These are phyloP conservation scores for Mortierella sp. DNA, from an alignment of 371 early-diverging fungal genomes.

Conservation along the genomic window DNA sequence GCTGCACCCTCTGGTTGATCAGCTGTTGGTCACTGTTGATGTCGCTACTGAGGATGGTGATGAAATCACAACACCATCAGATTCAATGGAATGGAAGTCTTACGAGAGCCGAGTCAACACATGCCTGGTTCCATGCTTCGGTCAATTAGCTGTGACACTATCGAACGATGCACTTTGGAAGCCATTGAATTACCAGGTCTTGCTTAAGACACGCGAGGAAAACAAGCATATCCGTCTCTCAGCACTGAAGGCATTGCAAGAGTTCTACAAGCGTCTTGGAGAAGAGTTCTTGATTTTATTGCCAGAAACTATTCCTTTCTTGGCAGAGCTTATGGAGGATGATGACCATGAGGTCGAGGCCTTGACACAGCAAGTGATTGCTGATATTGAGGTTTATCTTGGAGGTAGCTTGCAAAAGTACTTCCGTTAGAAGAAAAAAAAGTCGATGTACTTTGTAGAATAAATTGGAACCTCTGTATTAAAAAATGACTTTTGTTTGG, in stretches of 20 bases:
- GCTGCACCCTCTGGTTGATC: constrained; percentile 77
- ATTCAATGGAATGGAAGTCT: constrained; percentile 35
- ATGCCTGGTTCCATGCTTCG: constrained; percentile 83
- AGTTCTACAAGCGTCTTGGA: constrained; percentile 87
- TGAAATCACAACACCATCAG: neutral
- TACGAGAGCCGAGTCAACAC: constrained; percentile 68
- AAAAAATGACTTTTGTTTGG: too few relatives aligned
- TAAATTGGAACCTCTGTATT: too few relatives aligned
- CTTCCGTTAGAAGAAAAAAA: constrained; percentile 69
- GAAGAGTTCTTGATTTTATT: constrained; percentile 93
- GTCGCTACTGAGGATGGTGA: constrained; percentile 55
- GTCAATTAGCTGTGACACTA: constrained; percentile 85
- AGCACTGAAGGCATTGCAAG: constrained; percentile 78
- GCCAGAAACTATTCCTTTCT: constrained; percentile 95
- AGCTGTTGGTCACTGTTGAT: constrained; percentile 72
- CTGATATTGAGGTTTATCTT: constrained; percentile 87
- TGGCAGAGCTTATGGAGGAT: constrained; percentile 96
- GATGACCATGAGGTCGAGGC: constrained; percentile 84
- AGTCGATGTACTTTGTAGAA: too few relatives aligned
- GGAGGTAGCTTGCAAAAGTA: constrained; percentile 90
- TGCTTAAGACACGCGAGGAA: constrained; percentile 83
- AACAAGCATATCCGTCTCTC: constrained; percentile 80
- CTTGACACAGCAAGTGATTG: constrained; percentile 84
- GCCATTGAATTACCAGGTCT: constrained; percentile 82
- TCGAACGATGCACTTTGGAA: constrained; percentile 91